Conservation (phyloP, 2,329 filamentous ascomycete genomes). For the Lecanicillium sp. region DNA sequence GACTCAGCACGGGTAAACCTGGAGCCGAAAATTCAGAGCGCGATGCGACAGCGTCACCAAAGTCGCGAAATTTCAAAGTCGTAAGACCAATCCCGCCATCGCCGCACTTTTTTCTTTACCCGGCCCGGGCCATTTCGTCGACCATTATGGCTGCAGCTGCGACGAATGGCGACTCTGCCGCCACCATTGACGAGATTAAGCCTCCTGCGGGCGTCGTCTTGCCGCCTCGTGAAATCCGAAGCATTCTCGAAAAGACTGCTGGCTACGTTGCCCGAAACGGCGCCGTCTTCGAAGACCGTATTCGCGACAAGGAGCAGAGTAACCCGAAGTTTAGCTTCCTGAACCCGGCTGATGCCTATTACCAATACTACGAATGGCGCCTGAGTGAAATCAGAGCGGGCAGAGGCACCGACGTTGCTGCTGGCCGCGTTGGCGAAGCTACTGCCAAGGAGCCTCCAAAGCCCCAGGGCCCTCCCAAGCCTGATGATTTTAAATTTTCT, state of each 20-base stretch:
- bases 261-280: constrained; percentile 74
- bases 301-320: constrained; percentile 73
- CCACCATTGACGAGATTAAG: constrained; percentile 58
- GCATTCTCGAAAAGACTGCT: constrained; percentile 85
- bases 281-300: constrained; percentile 67
- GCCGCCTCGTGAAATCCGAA: constrained; percentile 80
- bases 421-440: constrained; percentile 62
- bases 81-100: not conserved
- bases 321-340: constrained; percentile 94
- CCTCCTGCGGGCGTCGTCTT: constrained; percentile 77
- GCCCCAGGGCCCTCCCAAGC: constrained; percentile 74
- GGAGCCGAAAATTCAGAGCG: not conserved
- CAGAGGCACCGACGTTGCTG: constrained; percentile 68
- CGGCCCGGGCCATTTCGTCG: not conserved
- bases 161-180: constrained; percentile 44
- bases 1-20: not conserved
- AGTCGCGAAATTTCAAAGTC: constrained; percentile 4
- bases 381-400: constrained; percentile 78
- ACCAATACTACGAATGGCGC: constrained; percentile 85
- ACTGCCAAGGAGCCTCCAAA: constrained; percentile 46
- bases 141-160: constrained; percentile 29
- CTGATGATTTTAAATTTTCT: constrained; percentile 84
- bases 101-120: constrained; percentile 1
- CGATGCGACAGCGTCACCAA: not conserved
- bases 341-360: constrained; percentile 70